Percentiles rank a stretch among this genome's conserved stretches.
Evolutionary conservation across 257 asterid species (phyloP).

Genomic region (Cruciata laevipes): DNA sequence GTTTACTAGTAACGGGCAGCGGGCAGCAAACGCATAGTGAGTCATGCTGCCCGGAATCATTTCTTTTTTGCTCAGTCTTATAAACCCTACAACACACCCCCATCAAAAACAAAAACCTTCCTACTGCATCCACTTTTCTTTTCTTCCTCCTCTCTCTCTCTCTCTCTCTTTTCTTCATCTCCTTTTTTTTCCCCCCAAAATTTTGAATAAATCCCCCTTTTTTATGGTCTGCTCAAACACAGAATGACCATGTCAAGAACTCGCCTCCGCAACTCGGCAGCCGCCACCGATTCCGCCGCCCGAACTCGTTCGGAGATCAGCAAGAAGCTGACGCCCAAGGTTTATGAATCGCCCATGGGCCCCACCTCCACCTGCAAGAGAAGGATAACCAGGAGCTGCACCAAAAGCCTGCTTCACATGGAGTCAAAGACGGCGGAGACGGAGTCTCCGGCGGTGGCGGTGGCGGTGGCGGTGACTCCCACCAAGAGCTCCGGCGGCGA

Average conservation of each 20-base stretch:
- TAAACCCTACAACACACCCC: slow-evolving; percentile 18
- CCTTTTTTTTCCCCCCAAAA: background rate
- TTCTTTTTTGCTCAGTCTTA: slow-evolving; percentile 15
- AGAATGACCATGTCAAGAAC: background rate
- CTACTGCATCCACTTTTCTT: slow-evolving; percentile 3
- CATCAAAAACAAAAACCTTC: slow-evolving; percentile 8
- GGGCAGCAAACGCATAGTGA: slow-evolving; percentile 21
- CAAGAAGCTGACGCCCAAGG: background rate
- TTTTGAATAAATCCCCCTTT: background rate
- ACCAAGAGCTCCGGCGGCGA: background rate
- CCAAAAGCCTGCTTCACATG: slow-evolving; percentile 8
- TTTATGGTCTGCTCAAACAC: background rate
- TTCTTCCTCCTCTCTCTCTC: background rate
- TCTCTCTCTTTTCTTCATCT: background rate
- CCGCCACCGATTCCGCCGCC: background rate
- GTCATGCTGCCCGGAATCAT: slow-evolving; percentile 25
- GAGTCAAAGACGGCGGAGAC: background rate
- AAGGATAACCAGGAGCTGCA: slow-evolving; percentile 19
- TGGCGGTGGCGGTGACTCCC: background rate
- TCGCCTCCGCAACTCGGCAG: background rate
- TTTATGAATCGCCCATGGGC: slow-evolving; percentile 24
- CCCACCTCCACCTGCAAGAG: slow-evolving; percentile 36
- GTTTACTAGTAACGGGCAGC: slow-evolving; percentile 31
- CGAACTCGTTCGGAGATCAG: background rate
- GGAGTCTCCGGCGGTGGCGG: slow-evolving; percentile 5